phyloP scores from a whole-genome alignment of 176 grass and related monocot species.

The Musa itinerans region DNA sequence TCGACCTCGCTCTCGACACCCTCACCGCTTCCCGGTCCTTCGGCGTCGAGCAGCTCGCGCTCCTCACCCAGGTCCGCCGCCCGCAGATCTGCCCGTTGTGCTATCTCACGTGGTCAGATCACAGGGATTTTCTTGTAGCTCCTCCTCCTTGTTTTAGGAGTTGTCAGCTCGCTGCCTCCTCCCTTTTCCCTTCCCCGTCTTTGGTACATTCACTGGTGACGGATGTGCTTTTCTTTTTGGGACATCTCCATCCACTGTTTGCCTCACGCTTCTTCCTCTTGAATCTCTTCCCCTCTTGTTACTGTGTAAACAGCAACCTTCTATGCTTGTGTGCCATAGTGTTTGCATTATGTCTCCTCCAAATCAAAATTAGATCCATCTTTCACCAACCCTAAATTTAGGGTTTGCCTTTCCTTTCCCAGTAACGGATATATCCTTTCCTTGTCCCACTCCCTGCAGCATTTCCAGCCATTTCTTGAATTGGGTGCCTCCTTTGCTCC shows the following conservation, averaged over 20 bases:
- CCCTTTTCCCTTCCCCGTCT: neutral
- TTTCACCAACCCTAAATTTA: neutral
- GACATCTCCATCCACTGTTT: neutral
- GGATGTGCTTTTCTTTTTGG: neutral
- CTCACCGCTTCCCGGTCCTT: slow-evolving; percentile 29
- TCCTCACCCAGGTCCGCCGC: slow-evolving; percentile 63
- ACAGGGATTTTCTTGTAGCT: too few relatives aligned
- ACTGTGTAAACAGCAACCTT: neutral
- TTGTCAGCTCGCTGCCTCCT: neutral
- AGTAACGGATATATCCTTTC: neutral
- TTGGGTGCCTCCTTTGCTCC: neutral
- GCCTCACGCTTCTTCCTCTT: neutral
- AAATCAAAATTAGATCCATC: neutral
- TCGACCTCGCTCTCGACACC: slow-evolving; percentile 38
- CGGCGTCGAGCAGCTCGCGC: slow-evolving; percentile 55
- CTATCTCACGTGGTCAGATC: too few relatives aligned
- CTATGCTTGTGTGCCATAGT: neutral
- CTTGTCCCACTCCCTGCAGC: neutral
- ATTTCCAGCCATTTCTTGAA: neutral
- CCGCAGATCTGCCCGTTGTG: neutral
- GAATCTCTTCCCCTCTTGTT: neutral
- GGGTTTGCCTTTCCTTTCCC: neutral
- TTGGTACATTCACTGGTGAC: neutral
- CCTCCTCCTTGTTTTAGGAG: neutral
- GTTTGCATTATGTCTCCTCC: neutral